These are phyloP conservation scores for Juglanconis juglandina DNA, from an alignment of 2,329 filamentous ascomycete species.

Conservation along the genomic window DNA sequence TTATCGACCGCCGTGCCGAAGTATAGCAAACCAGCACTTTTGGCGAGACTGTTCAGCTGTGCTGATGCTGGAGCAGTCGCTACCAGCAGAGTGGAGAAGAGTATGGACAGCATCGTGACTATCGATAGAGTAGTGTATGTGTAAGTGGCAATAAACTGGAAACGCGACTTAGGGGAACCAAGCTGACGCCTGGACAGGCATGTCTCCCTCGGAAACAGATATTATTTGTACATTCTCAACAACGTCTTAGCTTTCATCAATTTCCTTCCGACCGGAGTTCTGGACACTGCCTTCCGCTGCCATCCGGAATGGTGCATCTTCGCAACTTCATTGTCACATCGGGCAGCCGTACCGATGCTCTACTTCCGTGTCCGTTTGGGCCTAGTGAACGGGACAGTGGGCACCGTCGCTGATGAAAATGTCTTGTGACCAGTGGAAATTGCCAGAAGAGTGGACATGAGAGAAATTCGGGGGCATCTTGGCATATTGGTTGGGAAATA, in stretches of 20 bases:
- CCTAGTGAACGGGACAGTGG: not conserved
- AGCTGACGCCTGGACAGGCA: not conserved
- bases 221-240: not conserved
- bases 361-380: not conserved
- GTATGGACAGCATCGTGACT: not conserved
- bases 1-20: constrained; percentile 66
- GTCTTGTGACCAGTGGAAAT: not conserved
- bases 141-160: too few relatives aligned
- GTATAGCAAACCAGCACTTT: constrained; percentile 36
- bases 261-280: not conserved
- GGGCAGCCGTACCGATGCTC: not conserved
- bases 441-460: not conserved
- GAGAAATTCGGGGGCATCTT: not conserved
- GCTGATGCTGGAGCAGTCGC: constrained; percentile 17
- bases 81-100: not conserved
- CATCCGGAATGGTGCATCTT: not conserved
- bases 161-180: not conserved
- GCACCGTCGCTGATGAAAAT: not conserved
- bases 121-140: not conserved
- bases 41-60: constrained; percentile 11
- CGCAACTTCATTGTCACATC: not conserved
- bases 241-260: not conserved
- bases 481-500: not conserved
- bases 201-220: not conserved
- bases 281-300: not conserved